Conservation (phyloP, 83 land plant species). For the Thuja plicata region DNA sequence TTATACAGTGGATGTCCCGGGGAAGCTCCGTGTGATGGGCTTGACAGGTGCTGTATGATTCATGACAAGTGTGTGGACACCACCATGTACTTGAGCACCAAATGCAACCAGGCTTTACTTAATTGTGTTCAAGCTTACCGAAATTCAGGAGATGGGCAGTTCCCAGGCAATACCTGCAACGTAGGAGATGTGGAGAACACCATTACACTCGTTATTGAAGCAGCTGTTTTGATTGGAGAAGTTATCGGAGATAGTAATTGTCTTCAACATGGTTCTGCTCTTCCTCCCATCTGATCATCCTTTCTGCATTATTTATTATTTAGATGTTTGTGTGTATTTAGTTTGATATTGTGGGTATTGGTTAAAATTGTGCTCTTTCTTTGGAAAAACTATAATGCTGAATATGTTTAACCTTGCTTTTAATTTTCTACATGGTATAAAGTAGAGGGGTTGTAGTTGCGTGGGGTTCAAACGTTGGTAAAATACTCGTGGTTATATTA, state of each 20-base stretch:
- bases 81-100: not conserved
- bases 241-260: not conserved
- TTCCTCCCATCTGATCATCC: not conserved
- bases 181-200: not conserved
- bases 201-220: not conserved
- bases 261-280: too few species aligned
- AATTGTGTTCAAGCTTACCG: not conserved
- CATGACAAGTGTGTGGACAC: constrained; percentile 64
- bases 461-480: too few species aligned
- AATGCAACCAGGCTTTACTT: not conserved
- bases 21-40: constrained; percentile 75
- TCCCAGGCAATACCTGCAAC: not conserved
- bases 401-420: too few species aligned
- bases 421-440: rapidly evolving
- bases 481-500: too few species aligned
- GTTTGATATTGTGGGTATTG: too few species aligned
- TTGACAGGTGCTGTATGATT: constrained; percentile 70
- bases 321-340: too few species aligned
- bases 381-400: too few species aligned
- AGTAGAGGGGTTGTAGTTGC: too few species aligned
- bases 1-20: constrained; percentile 72
- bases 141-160: not conserved
- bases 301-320: too few species aligned
- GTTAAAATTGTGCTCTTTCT: too few species aligned
- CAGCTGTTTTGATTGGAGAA: not conserved